Base-by-base conservation (phyloP, 108 stramenopile species). In the Fragilariopsis cylindrus region DNA sequence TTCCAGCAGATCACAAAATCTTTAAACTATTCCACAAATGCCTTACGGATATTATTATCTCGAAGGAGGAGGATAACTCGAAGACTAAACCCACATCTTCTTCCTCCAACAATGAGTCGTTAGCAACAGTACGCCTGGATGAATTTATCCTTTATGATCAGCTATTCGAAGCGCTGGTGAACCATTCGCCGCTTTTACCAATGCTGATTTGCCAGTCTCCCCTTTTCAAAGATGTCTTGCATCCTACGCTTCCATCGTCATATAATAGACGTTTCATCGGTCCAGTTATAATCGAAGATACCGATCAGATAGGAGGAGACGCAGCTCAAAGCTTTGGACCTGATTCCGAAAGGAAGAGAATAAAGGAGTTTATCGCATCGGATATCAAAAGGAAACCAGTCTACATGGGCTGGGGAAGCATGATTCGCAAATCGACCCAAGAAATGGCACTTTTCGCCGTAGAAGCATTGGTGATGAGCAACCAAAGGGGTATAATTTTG, bases 341-440 rank as follows among this genome's bases (percentile, higher is more conserved):
- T 9, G 50, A 13, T 52, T 52, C 50, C 13, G 50, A 13, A 13
- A 9, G 50, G 50, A 52, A 52, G 9, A 9, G 13, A 52, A 52
- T 52, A 9, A 13, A 52, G 1, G 9, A 9, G 9, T 52, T 52
- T 52, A 52, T 52, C 50, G 50, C 50, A 52, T 52, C 50, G 50
- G 50, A 52, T 52, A 9, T 52, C 13, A 0, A 9, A 52, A 52
- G 63, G 16, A 45, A 76, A 44, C 45, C 62, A 7, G 69, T 76
- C 11, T 81, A 81, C 12, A 55, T 65, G 18, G 80, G 80, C 7
- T 81, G 55, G 68, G 80, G 80, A 15, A 63, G 58, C 12, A 81
- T 81, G 80, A 45, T 68, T 45, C 42, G 12, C 54, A 19, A 49
- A 5, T 76, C 76, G 45, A 39, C 69, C 3, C 57, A 76, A 15